phyloP scores from a whole-genome alignment of 768 basidiomycete genomes.

The Sporobolomyces roseus region DNA sequence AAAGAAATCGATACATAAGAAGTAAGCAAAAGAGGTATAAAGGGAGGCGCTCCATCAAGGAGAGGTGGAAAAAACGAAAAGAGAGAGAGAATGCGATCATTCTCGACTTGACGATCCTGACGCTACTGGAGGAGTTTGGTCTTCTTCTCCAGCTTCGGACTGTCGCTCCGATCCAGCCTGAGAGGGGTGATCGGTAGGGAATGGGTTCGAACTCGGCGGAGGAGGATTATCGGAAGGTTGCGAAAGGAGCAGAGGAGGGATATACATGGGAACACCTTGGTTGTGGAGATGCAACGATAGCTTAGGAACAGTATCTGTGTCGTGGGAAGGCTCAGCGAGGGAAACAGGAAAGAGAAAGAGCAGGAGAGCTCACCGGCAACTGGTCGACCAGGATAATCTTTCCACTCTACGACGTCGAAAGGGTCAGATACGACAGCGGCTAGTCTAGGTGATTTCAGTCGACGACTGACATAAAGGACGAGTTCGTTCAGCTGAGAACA shows the following conservation, averaged over 20 bases:
- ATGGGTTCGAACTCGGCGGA: constrained; percentile 30
- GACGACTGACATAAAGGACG: too few species aligned
- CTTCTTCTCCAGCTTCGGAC: background rate
- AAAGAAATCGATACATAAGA: too few species aligned
- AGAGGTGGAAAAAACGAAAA: too few species aligned
- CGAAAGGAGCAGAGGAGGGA: constrained; percentile 44
- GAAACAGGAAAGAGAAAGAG: constrained; percentile 33
- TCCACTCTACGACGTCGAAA: constrained; percentile 72
- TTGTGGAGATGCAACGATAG: constrained; percentile 60
- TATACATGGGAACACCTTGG: constrained; percentile 61
- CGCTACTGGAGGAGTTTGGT: too few species aligned
- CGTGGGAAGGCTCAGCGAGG: background rate
- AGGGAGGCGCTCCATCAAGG: too few species aligned
- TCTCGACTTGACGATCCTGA: too few species aligned
- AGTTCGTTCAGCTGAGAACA: constrained; percentile 2
- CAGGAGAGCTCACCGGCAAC: constrained; percentile 64
- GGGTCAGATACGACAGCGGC: constrained; percentile 67
- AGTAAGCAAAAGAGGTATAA: too few species aligned
- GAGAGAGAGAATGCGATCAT: too few species aligned
- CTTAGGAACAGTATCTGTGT: constrained; percentile 50
- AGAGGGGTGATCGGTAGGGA: constrained; percentile 2
- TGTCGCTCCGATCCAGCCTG: background rate
- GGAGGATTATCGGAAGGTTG: constrained; percentile 8
- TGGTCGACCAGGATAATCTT: constrained; percentile 58
- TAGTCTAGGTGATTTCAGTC: constrained; percentile 63